Conservation (phyloP, 177 flowering plant genomes). For the Vitis hybrid region DNA sequence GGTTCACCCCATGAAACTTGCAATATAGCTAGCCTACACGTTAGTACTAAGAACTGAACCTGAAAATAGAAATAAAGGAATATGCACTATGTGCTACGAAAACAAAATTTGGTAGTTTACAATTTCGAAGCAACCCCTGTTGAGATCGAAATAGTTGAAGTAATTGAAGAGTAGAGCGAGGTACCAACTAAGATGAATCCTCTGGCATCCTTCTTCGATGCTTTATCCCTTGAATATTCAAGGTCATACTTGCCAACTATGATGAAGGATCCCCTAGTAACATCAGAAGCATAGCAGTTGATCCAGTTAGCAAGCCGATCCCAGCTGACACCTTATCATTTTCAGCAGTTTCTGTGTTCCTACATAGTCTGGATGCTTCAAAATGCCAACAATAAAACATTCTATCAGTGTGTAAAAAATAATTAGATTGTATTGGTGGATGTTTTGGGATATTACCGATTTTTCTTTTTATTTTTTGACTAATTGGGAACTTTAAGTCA, state of each 20-base stretch:
- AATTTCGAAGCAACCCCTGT: conserved; percentile 8
- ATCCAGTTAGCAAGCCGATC: conserved; percentile 34
- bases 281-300: conserved; percentile 27
- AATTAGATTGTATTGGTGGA: too few species aligned
- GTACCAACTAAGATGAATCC: conserved; percentile 28
- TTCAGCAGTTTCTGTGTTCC: conserved; percentile 28
- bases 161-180: too few species aligned
- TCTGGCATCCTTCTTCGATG: not conserved
- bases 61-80: conserved; percentile 7
- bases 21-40: conserved; percentile 32
- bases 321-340: conserved; percentile 24
- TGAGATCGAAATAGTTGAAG: conserved; percentile 3
- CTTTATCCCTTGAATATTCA: too few species aligned
- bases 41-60: conserved; percentile 34
- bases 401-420: too few species aligned
- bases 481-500: too few species aligned
- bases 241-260: too few species aligned
- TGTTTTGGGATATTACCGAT: too few species aligned
- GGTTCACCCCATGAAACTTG: conserved; percentile 27
- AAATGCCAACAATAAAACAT: too few species aligned
- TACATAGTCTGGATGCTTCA: conserved; percentile 33
- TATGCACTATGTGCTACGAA: too few species aligned
- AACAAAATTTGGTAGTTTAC: too few species aligned
- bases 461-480: too few species aligned
- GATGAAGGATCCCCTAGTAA: conserved; percentile 19